These are phyloP conservation scores for Volvox africanus DNA, from an alignment of 139 green algal species.

Conservation along the genomic window DNA sequence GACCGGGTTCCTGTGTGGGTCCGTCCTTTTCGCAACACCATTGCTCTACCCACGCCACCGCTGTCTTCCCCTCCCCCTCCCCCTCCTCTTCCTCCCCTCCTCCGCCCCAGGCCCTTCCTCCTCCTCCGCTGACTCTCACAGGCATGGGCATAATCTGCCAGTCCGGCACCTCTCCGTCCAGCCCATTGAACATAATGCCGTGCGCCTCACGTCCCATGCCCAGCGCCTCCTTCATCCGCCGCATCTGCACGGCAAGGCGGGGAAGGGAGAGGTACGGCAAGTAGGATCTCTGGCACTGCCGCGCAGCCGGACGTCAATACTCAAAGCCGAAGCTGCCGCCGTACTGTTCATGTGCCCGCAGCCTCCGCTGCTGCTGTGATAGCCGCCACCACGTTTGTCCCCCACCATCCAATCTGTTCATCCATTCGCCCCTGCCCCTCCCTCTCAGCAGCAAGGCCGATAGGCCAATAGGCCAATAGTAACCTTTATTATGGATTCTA, in stretches of 20 bases:
- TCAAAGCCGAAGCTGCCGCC: too few species aligned
- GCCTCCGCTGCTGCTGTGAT: too few species aligned
- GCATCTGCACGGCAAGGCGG: background rate
- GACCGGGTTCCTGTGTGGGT: too few species aligned
- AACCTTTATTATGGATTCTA: too few species aligned
- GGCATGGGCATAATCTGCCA: constrained; percentile 46
- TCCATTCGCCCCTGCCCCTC: background rate
- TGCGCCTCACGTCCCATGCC: constrained; percentile 19
- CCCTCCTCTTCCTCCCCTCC: too few species aligned
- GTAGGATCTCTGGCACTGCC: too few species aligned
- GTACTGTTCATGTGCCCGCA: too few species aligned
- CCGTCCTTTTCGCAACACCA: too few species aligned
- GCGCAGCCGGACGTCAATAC: too few species aligned
- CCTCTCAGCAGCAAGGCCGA: too few species aligned
- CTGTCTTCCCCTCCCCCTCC: background rate
- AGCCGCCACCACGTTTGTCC: too few species aligned
- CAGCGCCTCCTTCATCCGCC: constrained; percentile 38
- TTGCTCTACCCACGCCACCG: background rate
- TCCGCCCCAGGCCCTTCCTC: background rate
- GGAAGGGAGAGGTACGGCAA: background rate
- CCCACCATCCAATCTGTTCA: background rate
- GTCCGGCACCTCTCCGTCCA: constrained; percentile 42
- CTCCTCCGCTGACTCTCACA: background rate
- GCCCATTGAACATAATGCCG: constrained; percentile 40
- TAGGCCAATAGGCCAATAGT: too few species aligned